Base-by-base conservation (phyloP, 352 stramenopile species). In the Phytopythium helicoides region DNA sequence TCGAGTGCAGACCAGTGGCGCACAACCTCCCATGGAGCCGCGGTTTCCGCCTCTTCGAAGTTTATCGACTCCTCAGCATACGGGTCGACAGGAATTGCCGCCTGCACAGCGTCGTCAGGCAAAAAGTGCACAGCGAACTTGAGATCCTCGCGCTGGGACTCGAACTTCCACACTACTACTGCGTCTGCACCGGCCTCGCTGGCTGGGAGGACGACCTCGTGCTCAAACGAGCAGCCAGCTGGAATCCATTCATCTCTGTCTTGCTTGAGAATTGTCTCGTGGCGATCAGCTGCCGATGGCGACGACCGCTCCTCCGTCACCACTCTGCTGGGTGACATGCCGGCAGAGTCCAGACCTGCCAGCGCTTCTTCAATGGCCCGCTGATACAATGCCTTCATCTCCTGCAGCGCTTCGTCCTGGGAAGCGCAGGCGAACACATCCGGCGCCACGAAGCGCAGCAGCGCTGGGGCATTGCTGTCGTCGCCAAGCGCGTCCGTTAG, bases 91-190 rank as follows among this genome's bases (percentile, higher is more conserved):
- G n/a, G 16, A 36, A 19, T 14, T 25, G 22, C 47, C 23, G 44
- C 42, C 3, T 54, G 52, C 18, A n/a, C 19, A 6, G 3, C 40
- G 8, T 53, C 16, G 1, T 19, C 18, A 16, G 28, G 23, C 0
- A 7, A 31, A 15, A 70, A 64, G 14, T 50, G 11, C n/a, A 60
- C 71, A 52, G 62, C 57, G 22, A 77, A 71, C 7, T 71, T 58
- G 10, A 77, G 9, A 14, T 54, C 56, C 16, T 47, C 28, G 15
- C 61, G 65, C 42, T 70, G 52, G n/a, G 64, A 77, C 19, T 37
- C 26, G 40, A 73, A 85, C 45, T 71, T 73, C 73, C 70, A 81
- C 19, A 80, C 41, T 39, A 81, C 52, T 9, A 77, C 14, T 22
- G 51, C 51, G 21, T 60, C 58, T n/a, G 12, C 2, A n/a, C 49